Evolutionary conservation across 768 basidiomycete genomes (phyloP).

Genomic region (Macrocybe gigantea): DNA sequence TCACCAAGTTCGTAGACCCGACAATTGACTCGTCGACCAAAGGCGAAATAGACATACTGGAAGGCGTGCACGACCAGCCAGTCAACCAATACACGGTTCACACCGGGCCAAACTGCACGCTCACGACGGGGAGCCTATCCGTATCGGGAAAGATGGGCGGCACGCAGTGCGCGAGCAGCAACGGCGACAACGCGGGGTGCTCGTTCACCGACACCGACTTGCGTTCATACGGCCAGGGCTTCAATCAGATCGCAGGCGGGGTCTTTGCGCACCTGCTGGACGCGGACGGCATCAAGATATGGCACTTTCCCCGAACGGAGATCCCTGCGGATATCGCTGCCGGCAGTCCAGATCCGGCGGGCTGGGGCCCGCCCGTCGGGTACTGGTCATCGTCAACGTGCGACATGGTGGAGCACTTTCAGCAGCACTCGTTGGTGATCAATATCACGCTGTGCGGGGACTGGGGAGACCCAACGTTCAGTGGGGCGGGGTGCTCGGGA

Average conservation of each 20-base stretch:
- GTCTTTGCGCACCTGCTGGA: constrained; percentile 51
- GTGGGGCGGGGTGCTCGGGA: constrained; percentile 29
- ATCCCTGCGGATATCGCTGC: constrained; percentile 45
- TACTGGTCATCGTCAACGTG: constrained; percentile 41
- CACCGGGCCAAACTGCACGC: constrained; percentile 34
- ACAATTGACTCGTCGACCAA: background rate
- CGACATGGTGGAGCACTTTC: constrained; percentile 41
- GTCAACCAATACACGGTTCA: constrained; percentile 64
- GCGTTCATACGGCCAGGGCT: constrained; percentile 30
- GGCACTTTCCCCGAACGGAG: constrained; percentile 41
- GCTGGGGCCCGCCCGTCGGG: constrained; percentile 47
- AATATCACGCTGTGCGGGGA: constrained; percentile 43
- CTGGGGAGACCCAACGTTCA: constrained; percentile 28
- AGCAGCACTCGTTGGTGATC: constrained; percentile 38
- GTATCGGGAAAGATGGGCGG: constrained; percentile 20
- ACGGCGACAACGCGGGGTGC: constrained; percentile 38
- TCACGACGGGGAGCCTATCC: constrained; percentile 16
- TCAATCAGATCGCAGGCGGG: constrained; percentile 39
- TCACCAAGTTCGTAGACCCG: background rate
- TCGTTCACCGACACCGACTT: constrained; percentile 34
- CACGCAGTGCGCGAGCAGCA: constrained; percentile 33
- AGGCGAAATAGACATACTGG: constrained; percentile 65
- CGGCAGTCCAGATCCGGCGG: constrained; percentile 34
- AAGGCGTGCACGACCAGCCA: constrained; percentile 55
- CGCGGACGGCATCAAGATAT: constrained; percentile 39